Conservation (phyloP, 2,329 filamentous ascomycete species). For the Aquanectria penicillioides region DNA sequence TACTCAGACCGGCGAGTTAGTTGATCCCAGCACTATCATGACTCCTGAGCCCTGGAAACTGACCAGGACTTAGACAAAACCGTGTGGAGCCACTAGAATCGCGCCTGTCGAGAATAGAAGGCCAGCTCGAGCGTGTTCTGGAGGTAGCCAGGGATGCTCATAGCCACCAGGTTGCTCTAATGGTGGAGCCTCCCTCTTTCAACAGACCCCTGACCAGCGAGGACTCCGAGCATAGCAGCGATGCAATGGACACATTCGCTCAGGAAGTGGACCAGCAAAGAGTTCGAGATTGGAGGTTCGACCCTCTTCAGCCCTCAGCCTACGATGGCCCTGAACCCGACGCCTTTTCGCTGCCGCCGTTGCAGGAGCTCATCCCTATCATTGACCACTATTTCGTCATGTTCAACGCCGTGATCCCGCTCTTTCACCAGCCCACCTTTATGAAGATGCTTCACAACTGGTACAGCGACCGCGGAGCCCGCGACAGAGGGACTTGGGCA, state of each 20-base stretch:
- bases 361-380: constrained; percentile 48
- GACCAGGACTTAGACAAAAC: too few species aligned
- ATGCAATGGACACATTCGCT: neutral
- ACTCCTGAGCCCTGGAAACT: too few species aligned
- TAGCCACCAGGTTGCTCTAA: neutral
- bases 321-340: constrained; percentile 30
- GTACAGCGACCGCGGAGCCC: constrained; percentile 39
- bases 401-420: constrained; percentile 49
- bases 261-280: neutral
- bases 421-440: constrained; percentile 50
- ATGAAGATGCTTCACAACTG: constrained; percentile 49
- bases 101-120: constrained; percentile 45
- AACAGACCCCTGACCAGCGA: neutral
- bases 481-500: constrained; percentile 46
- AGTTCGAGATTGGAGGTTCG: constrained; percentile 34
- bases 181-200: too few species aligned
- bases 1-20: constrained; percentile 29
- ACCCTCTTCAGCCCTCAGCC: constrained; percentile 33
- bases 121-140: constrained; percentile 46
- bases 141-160: constrained; percentile 32
- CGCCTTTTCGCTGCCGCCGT: constrained; percentile 42
- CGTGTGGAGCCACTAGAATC: too few species aligned
- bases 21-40: neutral
- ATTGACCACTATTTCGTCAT: constrained; percentile 50
- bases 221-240: too few species aligned